A percentile compares a stretch with the other conserved stretches of the same genome.
These are phyloP conservation scores for Botrytis cinerea DNA, from an alignment of 2,329 filamentous ascomycete species.

Conservation along the genomic window DNA sequence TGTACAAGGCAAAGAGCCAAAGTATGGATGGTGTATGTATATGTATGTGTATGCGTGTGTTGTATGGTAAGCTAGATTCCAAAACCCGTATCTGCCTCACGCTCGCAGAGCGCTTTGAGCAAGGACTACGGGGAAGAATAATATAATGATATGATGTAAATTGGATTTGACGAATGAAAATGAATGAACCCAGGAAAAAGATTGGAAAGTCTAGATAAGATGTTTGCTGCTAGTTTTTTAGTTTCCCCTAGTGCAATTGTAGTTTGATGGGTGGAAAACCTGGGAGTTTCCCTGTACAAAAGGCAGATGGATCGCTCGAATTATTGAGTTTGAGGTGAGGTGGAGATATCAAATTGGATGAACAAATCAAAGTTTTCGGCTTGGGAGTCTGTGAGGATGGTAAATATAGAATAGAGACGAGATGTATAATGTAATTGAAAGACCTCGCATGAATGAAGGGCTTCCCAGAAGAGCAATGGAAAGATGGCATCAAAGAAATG, in stretches of 20 bases:
- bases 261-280: not conserved
- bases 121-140: not conserved
- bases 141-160: not conserved
- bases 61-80: not conserved
- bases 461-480: not conserved
- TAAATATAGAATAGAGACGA: not conserved
- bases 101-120: slow-evolving; percentile 17
- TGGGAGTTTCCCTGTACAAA: slow-evolving; percentile 1
- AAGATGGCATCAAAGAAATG: not conserved
- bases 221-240: not conserved
- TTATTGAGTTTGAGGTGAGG: not conserved
- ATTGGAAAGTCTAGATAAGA: slow-evolving; percentile 20
- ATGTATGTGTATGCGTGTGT: not conserved
- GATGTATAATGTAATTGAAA: too few species aligned
- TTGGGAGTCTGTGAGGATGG: not conserved
- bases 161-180: slow-evolving; percentile 17
- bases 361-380: not conserved
- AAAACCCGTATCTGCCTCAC: slow-evolving; percentile 15
- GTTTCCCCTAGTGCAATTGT: not conserved
- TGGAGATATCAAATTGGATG: not conserved
- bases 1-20: not conserved
- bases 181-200: slow-evolving; percentile 9
- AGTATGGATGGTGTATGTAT: not conserved
- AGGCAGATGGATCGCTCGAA: not conserved
- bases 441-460: not conserved